Evolutionary conservation across 768 basidiomycete species (phyloP).

Genomic region (Psilocybe cubensis): DNA sequence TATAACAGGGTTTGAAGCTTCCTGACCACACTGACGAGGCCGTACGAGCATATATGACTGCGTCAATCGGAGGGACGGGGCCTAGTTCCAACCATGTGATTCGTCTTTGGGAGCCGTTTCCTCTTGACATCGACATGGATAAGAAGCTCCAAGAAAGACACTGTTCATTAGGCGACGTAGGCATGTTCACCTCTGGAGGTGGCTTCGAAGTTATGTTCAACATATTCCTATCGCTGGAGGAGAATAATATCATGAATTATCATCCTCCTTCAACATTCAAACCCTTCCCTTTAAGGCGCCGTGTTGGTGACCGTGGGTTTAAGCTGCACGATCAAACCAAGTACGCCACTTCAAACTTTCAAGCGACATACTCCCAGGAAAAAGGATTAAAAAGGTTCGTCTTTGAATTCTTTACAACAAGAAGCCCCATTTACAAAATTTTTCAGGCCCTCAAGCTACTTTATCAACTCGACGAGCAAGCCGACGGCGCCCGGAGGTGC

Average conservation of each 20-base stretch:
- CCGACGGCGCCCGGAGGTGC: background rate
- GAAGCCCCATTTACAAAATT: background rate
- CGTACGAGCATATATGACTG: background rate
- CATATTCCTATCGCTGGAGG: background rate
- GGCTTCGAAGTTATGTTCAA: slow-evolving; percentile 9
- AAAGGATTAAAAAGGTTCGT: too few relatives aligned
- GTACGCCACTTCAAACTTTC: too few relatives aligned
- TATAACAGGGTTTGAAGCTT: background rate
- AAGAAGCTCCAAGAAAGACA: background rate
- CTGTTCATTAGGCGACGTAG: slow-evolving; percentile 3
- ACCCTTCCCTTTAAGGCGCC: background rate
- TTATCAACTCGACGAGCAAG: background rate
- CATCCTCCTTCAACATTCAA: background rate
- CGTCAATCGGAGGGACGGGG: background rate
- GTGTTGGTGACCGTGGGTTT: background rate
- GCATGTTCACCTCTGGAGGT: background rate
- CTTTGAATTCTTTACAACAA: too few relatives aligned
- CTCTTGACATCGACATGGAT: background rate
- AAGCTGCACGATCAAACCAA: background rate
- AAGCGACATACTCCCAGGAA: too few relatives aligned
- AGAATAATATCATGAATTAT: background rate
- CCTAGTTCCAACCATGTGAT: background rate
- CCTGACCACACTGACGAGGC: background rate
- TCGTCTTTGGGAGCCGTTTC: background rate
- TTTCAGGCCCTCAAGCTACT: background rate